These are phyloP conservation scores for Tubosaeta sp. DNA, from an alignment of 768 basidiomycete species.

Conservation along the genomic window DNA sequence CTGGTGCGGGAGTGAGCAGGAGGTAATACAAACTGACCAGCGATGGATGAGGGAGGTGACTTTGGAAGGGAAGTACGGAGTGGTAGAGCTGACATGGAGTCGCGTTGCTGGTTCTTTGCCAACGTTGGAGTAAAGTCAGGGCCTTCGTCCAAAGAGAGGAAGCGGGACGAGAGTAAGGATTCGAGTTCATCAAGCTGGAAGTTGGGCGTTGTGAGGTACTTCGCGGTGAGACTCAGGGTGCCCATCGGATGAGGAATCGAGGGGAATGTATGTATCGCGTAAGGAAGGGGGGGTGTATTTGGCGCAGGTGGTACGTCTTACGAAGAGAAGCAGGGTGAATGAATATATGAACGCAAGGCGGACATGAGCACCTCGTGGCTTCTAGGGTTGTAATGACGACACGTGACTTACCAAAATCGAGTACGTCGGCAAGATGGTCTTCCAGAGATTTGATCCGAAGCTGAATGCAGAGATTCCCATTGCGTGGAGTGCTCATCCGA, in stretches of 20 bases:
- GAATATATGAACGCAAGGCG: slow-evolving; percentile 14
- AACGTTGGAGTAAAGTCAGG: slow-evolving; percentile 70
- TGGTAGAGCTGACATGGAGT: slow-evolving; percentile 45
- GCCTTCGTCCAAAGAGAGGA: slow-evolving; percentile 64
- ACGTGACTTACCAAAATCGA: slow-evolving; percentile 37
- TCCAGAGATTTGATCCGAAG: slow-evolving; percentile 41
- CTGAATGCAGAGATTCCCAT: slow-evolving; percentile 45
- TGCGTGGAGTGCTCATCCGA: slow-evolving; percentile 35
- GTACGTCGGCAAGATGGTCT: slow-evolving; percentile 23
- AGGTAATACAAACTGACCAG: slow-evolving; percentile 44
- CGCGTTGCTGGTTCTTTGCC: slow-evolving; percentile 57
- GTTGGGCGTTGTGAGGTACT: slow-evolving; percentile 61
- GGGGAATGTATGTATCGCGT: slow-evolving; percentile 57
- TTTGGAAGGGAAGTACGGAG: slow-evolving; percentile 44
- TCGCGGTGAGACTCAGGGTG: slow-evolving; percentile 53
- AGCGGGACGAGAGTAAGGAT: slow-evolving; percentile 67
- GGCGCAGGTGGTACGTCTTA: slow-evolving; percentile 39
- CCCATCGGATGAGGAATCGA: slow-evolving; percentile 67
- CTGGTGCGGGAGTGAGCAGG: slow-evolving; percentile 32
- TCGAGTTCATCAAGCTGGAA: slow-evolving; percentile 78
- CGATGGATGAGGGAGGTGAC: slow-evolving; percentile 41
- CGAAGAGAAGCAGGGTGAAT: slow-evolving; percentile 1
- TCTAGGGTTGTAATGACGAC: slow-evolving; percentile 25
- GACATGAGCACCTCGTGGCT: slow-evolving; percentile 31
- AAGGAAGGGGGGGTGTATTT: slow-evolving; percentile 40